Base-by-base conservation (phyloP, 306 rosid genomes). In the Hippophae gyantsensis region DNA sequence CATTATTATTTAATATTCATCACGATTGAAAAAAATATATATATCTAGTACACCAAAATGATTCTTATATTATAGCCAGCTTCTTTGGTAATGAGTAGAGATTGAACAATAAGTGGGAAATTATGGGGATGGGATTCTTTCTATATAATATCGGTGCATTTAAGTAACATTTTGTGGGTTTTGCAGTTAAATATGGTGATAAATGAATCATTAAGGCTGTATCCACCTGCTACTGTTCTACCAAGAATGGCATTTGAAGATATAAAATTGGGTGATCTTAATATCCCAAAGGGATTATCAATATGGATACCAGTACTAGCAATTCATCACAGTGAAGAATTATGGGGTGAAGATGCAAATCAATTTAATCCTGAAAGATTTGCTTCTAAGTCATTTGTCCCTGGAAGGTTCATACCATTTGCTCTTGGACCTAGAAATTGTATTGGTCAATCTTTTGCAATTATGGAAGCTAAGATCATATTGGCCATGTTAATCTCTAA, bases 301-400 rank as follows among this genome's bases (percentile, higher is more conserved):
- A 76, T 92, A 67, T 92, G 99, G 99, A 89, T 92, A 1, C 99
- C 99, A 1, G 95, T 92, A 32, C 69, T 92, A 25, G 99, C 96
- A n/a, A 92, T 92, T 72, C 97, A 92, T 68, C 99, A 92, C 13
- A 88, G 86, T 54, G 74, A 82, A 72, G 89, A 84, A 47, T 3
- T 88, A 32, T 92, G 99, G 97, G 99, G 99, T 2, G 74, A 88
- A 76, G 97, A 92, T 72, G 96, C 84, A 12, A 89, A 92, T 72
- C 85, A 85, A 72, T 92, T 92, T 73, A 86, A 92, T 62, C 99
- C 99, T 0, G 78, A 86, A 38, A 78, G 99, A 46, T 92, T 92
- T 59, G 87, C 85, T 40, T 80, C 95, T 6, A 92, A 80, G 55
- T 59, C 95, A 8, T 92, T 64, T 62, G 63, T 51, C 6, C 78